Evolutionary conservation across 2,329 filamentous ascomycete genomes (phyloP), one percentile per base, ranked within the genome.

Genomic region (Aureobasidium sp.): DNA sequence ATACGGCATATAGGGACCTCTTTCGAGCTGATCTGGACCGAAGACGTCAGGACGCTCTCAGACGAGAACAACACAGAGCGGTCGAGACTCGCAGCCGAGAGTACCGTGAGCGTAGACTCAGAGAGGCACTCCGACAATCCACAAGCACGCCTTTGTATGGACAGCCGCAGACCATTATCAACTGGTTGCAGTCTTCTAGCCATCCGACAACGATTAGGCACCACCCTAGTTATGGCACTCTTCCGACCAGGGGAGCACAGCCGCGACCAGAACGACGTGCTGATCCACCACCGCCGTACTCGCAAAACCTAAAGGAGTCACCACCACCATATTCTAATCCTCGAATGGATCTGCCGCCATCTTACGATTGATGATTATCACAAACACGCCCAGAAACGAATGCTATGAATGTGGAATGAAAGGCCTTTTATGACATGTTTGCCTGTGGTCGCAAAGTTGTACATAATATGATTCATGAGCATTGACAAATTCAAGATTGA

Each of bases 31-130:
- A 60, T 12, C 50, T 60, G 5, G 29, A 47, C 27, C 23, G 57
- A 20, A 39, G 57, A 34, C 57, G 57, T 23, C 57, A 60, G 27
- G 57, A 60, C 26, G n/a, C 10, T 5, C 27, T 60, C 8, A 39
- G 57, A 26, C 23, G 57, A 50, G 57, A 60, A 26, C 57, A 60
- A 23, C 39, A 44, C 34, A 51, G 57, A 48, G 57, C 57, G 42
- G 27, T 46, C 10, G 44, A 60, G 36, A 42, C 26, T 42, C 57
- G 57, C 12, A 32, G 32, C 12, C 44, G 57, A 32, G 34, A 60
- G 26, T 41, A 60, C 6, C 57, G 46, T 5, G 34, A 46, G 57
- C 57, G 57, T 26, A 51, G 57, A 26, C 57, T 46, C 9, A 39
- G 57, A 34, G 46, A 60, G 29, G 46, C 26, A 5, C 27, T 29